phyloP scores from a whole-genome alignment of 495 filamentous ascomycete species.

The Daldinia caldariorum region DNA sequence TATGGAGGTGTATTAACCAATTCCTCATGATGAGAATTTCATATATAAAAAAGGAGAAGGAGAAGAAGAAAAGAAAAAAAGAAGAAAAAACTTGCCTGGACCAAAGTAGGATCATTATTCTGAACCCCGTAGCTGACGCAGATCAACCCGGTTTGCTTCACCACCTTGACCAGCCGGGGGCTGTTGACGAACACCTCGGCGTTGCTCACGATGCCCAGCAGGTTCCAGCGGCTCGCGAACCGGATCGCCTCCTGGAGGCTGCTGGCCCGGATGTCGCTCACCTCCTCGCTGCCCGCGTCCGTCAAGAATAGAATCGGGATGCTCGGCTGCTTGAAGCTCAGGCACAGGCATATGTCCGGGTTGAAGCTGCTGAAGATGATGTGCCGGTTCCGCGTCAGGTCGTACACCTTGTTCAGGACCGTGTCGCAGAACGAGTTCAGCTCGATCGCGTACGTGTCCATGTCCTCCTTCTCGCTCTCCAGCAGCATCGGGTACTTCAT shows the following conservation, averaged over 20 bases:
- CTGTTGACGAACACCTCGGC: constrained; percentile 86
- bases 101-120: constrained; percentile 87
- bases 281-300: constrained; percentile 78
- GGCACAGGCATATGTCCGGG: constrained; percentile 91
- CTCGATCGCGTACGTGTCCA: constrained; percentile 97
- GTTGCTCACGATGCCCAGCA: constrained; percentile 87
- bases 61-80: too few relatives aligned
- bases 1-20: not conserved
- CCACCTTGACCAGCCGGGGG: constrained; percentile 91
- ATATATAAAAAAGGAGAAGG: too few relatives aligned
- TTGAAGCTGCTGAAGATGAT: constrained; percentile 97
- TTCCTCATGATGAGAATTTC: too few relatives aligned
- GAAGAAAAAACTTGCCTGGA: constrained; percentile 75
- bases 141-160: constrained; percentile 92
- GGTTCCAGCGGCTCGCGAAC: constrained; percentile 93
- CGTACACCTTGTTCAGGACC: constrained; percentile 86
- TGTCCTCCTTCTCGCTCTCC: constrained; percentile 92
- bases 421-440: constrained; percentile 97
- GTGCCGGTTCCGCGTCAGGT: constrained; percentile 72
- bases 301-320: constrained; percentile 95
- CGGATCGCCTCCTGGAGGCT: constrained; percentile 94
- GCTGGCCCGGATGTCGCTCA: constrained; percentile 89
- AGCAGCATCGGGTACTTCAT: constrained; percentile 99
- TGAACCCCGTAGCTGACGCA: constrained; percentile 92
- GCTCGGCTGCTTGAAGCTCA: constrained; percentile 94